Percentiles rank a stretch among this genome's conserved stretches.
phyloP scores from a whole-genome alignment of 164 flowering plant genomes.

The Sedum album region DNA sequence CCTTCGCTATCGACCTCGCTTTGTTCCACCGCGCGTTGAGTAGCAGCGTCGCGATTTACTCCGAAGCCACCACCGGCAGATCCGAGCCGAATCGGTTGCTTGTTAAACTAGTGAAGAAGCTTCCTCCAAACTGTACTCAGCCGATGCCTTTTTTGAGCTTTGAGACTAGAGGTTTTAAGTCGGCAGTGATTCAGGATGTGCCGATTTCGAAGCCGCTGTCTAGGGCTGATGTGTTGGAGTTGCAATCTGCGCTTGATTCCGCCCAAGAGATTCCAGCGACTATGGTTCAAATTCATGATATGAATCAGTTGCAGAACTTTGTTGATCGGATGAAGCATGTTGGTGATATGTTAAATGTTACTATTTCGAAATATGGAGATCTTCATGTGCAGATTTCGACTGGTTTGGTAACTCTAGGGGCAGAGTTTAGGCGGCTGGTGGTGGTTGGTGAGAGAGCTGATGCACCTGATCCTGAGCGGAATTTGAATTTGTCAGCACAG shows the following conservation, averaged over 20 bases:
- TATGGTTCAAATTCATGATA: conserved; percentile 66
- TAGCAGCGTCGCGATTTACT: conserved; percentile 49
- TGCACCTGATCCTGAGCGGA: conserved; percentile 37
- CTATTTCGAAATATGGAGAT: conserved; percentile 70
- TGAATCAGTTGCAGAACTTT: conserved; percentile 55
- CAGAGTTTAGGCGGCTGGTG: conserved; percentile 60
- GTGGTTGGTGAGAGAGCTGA: conserved; percentile 64
- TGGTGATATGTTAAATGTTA: conserved; percentile 63
- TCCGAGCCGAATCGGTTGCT: conserved; percentile 43
- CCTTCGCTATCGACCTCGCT: conserved; percentile 68
- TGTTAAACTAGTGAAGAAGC: conserved; percentile 83
- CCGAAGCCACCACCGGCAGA: conserved; percentile 22
- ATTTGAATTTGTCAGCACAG: conserved; percentile 49
- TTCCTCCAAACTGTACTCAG: conserved; percentile 50
- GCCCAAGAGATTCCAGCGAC: conserved; percentile 77
- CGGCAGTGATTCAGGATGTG: conserved; percentile 90
- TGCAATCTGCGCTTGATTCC: conserved; percentile 64
- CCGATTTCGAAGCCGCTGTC: conserved; percentile 91
- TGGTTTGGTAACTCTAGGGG: conserved; percentile 60
- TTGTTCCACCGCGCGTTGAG: conserved; percentile 83
- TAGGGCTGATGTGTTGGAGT: conserved; percentile 61
- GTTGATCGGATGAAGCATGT: conserved; percentile 85
- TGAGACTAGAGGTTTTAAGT: conserved; percentile 73
- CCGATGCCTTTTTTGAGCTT: conserved; percentile 83
- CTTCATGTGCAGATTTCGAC: conserved; percentile 68